phyloP scores from a whole-genome alignment of 2,329 filamentous ascomycete species.

The Penicillium nordicum region DNA sequence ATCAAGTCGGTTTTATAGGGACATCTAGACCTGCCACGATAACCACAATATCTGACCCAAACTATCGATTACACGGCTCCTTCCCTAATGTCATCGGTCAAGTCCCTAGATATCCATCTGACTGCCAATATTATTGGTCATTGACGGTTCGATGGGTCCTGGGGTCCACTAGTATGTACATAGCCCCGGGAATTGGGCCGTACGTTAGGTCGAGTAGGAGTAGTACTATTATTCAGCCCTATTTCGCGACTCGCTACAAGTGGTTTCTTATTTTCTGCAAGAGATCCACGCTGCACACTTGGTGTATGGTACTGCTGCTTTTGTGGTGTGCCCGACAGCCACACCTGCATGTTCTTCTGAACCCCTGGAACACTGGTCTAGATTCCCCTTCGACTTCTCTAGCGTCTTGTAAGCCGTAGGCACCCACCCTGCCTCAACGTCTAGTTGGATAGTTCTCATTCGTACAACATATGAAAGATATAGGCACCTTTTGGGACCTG shows the following conservation, averaged over 20 bases:
- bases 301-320: slow-evolving; percentile 3
- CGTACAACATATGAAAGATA: slow-evolving; percentile 17
- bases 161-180: background rate
- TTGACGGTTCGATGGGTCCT: background rate
- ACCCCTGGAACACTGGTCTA: slow-evolving; percentile 13
- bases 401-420: slow-evolving; percentile 14
- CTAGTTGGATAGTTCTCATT: slow-evolving; percentile 16
- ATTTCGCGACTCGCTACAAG: background rate
- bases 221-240: background rate
- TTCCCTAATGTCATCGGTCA: slow-evolving; percentile 7
- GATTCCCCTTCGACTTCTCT: slow-evolving; percentile 17
- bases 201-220: no score
- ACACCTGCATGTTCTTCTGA: slow-evolving; percentile 18
- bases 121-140: background rate
- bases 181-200: no score
- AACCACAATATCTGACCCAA: slow-evolving; percentile 20
- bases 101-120: background rate
- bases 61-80: slow-evolving; percentile 11
- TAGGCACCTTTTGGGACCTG: slow-evolving; percentile 20
- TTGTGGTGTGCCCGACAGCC: slow-evolving; percentile 14
- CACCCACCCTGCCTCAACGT: slow-evolving; percentile 1
- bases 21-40: slow-evolving; percentile 17
- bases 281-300: background rate
- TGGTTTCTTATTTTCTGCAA: background rate
- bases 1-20: slow-evolving; percentile 6